Evolutionary conservation across 345 rosid genomes (phyloP), one percentile per base, ranked within the genome.

Genomic region (Eucalyptus erythrocorys): DNA sequence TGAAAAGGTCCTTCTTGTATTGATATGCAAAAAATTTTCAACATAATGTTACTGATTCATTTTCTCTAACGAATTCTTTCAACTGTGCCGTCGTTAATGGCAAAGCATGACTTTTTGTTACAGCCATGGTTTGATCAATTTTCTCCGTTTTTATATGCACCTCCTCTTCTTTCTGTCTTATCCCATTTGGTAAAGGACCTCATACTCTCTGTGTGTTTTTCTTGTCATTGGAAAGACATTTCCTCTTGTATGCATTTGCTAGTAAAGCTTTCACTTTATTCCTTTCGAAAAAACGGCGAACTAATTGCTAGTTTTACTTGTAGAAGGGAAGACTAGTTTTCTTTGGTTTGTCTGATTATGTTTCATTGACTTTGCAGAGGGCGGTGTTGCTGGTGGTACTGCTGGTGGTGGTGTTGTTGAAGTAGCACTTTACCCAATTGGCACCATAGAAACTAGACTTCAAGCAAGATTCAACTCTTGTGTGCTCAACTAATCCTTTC

Each of bases 391-490:
- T 48, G 99, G 98, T 88, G 97, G 97, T 51, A 84, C 50, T 4
- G 97, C n/a, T n/a, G 50, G 15, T 48, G 50, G 98, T 88, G 94
- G 94, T 90, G 91, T 94, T 49, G 99, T 94, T 15, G 98, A 97
- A 92, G 94, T 98, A 40, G 94, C 94, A 86, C 88, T 97, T 64
- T 97, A 97, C 90, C 98, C 99, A 59, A 92, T 97, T 88, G 99
- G 96, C 93, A 97, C 99, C 8, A 94, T 96, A 80, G 96, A 95
- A 92, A 97, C 99, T 87, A 92, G 97, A 85, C 91, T 97, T 3
- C 99, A 97, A 93, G 99, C 92, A 81, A 88, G 91, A 49, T 51
- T 47, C 19, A 37, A 19, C 27, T 21, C 81, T n/a, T 8, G 59
- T 43, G 37, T 13, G 59, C 87, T 49, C 26, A 8, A 34, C 48